These are phyloP conservation scores for Macrotyloma uniflorum DNA, from an alignment of 306 rosid genomes.

Conservation along the genomic window DNA sequence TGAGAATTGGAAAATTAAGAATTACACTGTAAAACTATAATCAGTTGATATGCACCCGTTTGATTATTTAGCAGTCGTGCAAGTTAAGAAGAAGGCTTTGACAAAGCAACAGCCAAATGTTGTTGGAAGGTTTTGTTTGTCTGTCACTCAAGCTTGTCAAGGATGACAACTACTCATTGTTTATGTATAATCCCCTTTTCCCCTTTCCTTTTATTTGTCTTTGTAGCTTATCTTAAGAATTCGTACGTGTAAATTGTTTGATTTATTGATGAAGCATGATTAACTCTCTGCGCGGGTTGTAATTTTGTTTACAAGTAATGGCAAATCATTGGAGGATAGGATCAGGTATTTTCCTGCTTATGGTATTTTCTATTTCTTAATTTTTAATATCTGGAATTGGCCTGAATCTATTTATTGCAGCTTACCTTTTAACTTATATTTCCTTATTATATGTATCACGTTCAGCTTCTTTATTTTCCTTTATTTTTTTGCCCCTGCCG, in stretches of 20 bases:
- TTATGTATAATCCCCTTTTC: conserved; percentile 68
- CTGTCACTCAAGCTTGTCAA: conserved; percentile 48
- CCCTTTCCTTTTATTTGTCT: conserved; percentile 34
- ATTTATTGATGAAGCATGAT: conserved; percentile 54
- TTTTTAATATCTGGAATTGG: conserved; percentile 21
- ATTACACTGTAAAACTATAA: conserved; percentile 34
- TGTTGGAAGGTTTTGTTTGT: conserved; percentile 37
- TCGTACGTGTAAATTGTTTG: conserved; percentile 66
- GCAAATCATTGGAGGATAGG: conserved; percentile 43
- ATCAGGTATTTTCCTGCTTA: conserved; percentile 34
- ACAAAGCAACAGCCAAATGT: conserved; percentile 33
- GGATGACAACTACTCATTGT: conserved; percentile 58
- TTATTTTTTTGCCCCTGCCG: neutral
- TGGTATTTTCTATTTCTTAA: conserved; percentile 24
- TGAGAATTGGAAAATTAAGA: conserved; percentile 38
- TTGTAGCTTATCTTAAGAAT: conserved; percentile 39
- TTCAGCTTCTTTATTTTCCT: neutral
- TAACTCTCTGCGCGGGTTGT: conserved; percentile 45
- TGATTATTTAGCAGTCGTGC: conserved; percentile 42
- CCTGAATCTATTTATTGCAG: neutral
- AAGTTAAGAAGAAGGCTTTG: conserved; percentile 47
- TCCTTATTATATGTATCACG: neutral
- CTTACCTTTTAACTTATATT: neutral
- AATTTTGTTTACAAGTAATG: conserved; percentile 50
- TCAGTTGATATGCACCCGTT: conserved; percentile 30